These are phyloP conservation scores for Claviceps sorghi DNA, from an alignment of 2,329 filamentous ascomycete species.

Conservation along the genomic window DNA sequence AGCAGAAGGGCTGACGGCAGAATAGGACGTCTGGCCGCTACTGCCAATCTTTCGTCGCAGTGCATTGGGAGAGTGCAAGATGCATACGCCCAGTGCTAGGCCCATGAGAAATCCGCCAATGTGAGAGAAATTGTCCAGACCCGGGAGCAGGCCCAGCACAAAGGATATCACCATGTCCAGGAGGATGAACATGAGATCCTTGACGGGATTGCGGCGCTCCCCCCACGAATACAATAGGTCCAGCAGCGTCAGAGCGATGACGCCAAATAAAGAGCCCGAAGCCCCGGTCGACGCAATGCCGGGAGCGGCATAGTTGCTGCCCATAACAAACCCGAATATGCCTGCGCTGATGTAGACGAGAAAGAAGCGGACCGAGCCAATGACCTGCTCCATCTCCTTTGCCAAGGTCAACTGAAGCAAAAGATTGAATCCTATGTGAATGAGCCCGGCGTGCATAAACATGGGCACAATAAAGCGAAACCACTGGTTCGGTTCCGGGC, in stretches of 20 bases:
- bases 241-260: conserved; percentile 75
- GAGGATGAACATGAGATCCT: conserved; percentile 76
- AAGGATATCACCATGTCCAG: conserved; percentile 82
- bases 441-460: conserved; percentile 83
- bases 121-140: conserved; percentile 92
- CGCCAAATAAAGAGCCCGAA: conserved; percentile 80
- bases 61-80: conserved; percentile 76
- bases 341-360: conserved; percentile 82
- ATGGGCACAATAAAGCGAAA: conserved; percentile 92
- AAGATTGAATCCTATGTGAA: conserved; percentile 94
- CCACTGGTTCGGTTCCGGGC: conserved; percentile 75
- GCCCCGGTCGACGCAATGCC: conserved; percentile 75
- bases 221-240: conserved; percentile 90
- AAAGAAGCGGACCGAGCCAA: conserved; percentile 76
- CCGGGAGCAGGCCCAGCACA: conserved; percentile 78
- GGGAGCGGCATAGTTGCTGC: conserved; percentile 79
- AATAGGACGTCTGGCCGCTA: conserved; percentile 47
- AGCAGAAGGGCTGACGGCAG: conserved; percentile 43
- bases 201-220: conserved; percentile 58
- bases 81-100: conserved; percentile 67
- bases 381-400: conserved; percentile 80
- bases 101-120: conserved; percentile 95
- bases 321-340: conserved; percentile 91
- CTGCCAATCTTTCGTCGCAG: conserved; percentile 61
- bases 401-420: conserved; percentile 80